These are phyloP conservation scores for Hypoxylon sp. DNA, from an alignment of 2,329 filamentous ascomycete species.

Conservation along the genomic window DNA sequence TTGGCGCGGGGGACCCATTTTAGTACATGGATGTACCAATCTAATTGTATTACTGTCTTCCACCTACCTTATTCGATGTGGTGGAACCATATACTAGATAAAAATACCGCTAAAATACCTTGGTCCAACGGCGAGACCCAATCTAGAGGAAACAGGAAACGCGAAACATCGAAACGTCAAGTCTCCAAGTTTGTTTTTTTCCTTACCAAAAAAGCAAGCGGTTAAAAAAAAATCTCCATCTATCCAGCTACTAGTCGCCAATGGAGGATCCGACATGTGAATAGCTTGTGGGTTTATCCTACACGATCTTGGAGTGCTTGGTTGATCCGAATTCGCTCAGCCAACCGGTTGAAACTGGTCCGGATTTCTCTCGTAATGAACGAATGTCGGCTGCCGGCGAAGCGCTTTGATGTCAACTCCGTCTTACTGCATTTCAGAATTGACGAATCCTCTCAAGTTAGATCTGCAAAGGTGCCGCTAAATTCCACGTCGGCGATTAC, in stretches of 20 bases:
- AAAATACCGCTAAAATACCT: slow-evolving; percentile 18
- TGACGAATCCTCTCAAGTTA: slow-evolving; percentile 18
- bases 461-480: slow-evolving; percentile 11
- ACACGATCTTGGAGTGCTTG: slow-evolving; percentile 9
- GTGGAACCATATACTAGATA: slow-evolving; percentile 20
- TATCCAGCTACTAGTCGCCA: neutral
- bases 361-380: slow-evolving; percentile 1
- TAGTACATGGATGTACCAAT: neutral
- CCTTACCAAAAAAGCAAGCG: slow-evolving; percentile 26
- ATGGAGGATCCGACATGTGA: slow-evolving; percentile 8
- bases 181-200: slow-evolving; percentile 8
- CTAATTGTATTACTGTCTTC: neutral
- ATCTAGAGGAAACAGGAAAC: slow-evolving; percentile 35
- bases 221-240: slow-evolving; percentile 13
- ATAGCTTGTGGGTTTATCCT: slow-evolving; percentile 13
- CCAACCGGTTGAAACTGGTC: slow-evolving; percentile 19
- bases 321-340: slow-evolving; percentile 13
- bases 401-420: slow-evolving; percentile 17
- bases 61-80: slow-evolving; percentile 19
- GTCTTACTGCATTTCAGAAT: slow-evolving; percentile 16
- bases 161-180: slow-evolving; percentile 38
- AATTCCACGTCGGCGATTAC: slow-evolving; percentile 12
- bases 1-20: slow-evolving; percentile 25
- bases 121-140: slow-evolving; percentile 14
- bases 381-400: slow-evolving; percentile 3